Percentiles rank a stretch among this genome's conserved stretches.
phyloP scores from a whole-genome alignment of 2,329 filamentous ascomycete species.

The Monascus ruber region DNA sequence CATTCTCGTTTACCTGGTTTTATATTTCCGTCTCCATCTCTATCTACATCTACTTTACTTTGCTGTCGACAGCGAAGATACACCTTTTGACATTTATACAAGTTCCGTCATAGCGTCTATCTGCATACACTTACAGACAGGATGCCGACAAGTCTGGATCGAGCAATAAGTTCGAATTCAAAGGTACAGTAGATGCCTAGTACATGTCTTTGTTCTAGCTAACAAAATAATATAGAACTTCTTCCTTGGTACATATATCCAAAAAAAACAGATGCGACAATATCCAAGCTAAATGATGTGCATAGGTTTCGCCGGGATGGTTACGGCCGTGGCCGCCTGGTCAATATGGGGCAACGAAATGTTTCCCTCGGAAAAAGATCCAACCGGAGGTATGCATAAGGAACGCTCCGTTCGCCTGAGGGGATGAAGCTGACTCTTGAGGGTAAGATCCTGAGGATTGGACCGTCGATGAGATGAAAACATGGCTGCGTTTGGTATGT shows the following conservation, averaged over 20 bases:
- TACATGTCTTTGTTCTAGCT: background rate
- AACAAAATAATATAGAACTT: slow-evolving; percentile 45
- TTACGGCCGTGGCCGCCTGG: slow-evolving; percentile 73
- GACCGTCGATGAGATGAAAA: slow-evolving; percentile 66
- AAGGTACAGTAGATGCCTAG: background rate
- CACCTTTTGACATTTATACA: background rate
- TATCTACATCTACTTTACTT: too few species aligned
- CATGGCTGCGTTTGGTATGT: slow-evolving; percentile 72
- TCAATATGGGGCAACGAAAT: slow-evolving; percentile 76
- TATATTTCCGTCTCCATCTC: too few species aligned
- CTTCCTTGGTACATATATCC: slow-evolving; percentile 47
- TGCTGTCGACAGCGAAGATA: too few species aligned
- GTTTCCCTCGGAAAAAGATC: slow-evolving; percentile 64
- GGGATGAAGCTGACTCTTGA: slow-evolving; percentile 3
- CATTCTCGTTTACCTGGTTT: too few species aligned
- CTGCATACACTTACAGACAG: slow-evolving; percentile 11
- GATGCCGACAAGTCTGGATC: slow-evolving; percentile 61
- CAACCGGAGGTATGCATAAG: slow-evolving; percentile 55
- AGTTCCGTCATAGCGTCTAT: background rate
- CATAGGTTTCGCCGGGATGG: slow-evolving; percentile 65
- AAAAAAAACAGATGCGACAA: background rate
- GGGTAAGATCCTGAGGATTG: slow-evolving; percentile 53
- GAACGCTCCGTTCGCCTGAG: background rate
- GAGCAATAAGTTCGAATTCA: slow-evolving; percentile 59
- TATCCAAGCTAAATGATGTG: slow-evolving; percentile 2